A percentile compares a stretch with the other conserved stretches of the same genome.
phyloP scores from a whole-genome alignment of 768 basidiomycete genomes.

The Steccherinum ochraceum region DNA sequence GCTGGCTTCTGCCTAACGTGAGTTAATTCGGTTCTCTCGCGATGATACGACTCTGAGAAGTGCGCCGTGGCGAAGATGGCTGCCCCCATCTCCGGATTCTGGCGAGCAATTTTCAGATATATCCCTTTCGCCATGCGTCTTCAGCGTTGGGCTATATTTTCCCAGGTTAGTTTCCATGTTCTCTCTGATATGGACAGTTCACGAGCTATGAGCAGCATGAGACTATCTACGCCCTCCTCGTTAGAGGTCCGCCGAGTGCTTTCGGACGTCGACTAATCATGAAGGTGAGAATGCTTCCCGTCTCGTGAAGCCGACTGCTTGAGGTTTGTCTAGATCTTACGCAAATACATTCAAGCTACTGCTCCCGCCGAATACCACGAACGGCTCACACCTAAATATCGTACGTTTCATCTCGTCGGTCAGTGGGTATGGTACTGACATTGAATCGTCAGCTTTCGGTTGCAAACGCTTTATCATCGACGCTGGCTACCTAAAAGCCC shows the following conservation, averaged over 20 bases:
- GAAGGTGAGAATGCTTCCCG: background rate
- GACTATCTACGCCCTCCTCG: too few species aligned
- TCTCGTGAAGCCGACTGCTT: background rate
- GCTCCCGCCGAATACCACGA: constrained; percentile 25
- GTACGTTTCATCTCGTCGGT: constrained; percentile 10
- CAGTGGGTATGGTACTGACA: background rate
- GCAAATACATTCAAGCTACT: constrained; percentile 12
- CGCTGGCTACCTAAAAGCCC: constrained; percentile 24
- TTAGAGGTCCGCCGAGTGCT: too few species aligned
- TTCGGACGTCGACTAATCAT: too few species aligned
- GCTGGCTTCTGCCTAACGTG: constrained; percentile 20
- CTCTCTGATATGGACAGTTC: constrained; percentile 4
- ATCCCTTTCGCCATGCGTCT: constrained; percentile 5
- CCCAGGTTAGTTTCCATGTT: constrained; percentile 9
- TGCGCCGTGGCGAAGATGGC: constrained; percentile 11
- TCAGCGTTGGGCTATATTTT: constrained; percentile 6
- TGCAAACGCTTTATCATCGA: constrained; percentile 27
- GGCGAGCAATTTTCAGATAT: constrained; percentile 16
- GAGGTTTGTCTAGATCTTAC: background rate
- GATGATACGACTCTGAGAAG: background rate
- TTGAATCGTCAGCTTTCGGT: constrained; percentile 12
- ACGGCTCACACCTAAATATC: constrained; percentile 22
- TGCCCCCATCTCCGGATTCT: background rate
- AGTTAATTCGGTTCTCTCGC: background rate
- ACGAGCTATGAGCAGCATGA: background rate